phyloP scores from a whole-genome alignment of 306 rosid species.

The Lupinus albus region DNA sequence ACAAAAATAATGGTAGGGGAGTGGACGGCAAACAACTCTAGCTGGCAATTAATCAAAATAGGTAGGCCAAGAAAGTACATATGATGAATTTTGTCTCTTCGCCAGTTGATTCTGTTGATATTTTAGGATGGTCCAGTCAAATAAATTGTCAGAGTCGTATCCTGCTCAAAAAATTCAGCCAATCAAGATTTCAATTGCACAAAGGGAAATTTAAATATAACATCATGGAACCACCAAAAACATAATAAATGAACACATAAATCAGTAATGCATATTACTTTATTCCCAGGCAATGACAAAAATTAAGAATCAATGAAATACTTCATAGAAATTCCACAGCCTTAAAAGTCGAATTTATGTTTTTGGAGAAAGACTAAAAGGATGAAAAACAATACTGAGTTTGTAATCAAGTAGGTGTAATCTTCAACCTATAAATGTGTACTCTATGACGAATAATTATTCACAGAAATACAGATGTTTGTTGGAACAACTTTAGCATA shows the following conservation, averaged over 20 bases:
- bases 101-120: slow-evolving; percentile 56
- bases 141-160: slow-evolving; percentile 61
- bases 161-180: slow-evolving; percentile 56
- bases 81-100: slow-evolving; percentile 46
- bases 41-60: slow-evolving; percentile 9
- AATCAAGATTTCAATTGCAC: slow-evolving; percentile 27
- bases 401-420: slow-evolving; percentile 17
- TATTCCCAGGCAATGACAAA: slow-evolving; percentile 8
- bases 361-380: slow-evolving; percentile 6
- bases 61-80: slow-evolving; percentile 30
- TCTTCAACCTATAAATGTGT: slow-evolving; percentile 19
- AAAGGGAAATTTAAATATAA: slow-evolving; percentile 23
- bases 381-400: slow-evolving; percentile 22
- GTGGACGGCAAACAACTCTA: background rate
- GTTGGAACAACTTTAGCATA: slow-evolving; percentile 23
- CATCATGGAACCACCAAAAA: slow-evolving; percentile 25
- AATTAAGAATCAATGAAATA: slow-evolving; percentile 16
- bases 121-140: slow-evolving; percentile 86
- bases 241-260: slow-evolving; percentile 9
- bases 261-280: slow-evolving; percentile 15
- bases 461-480: slow-evolving; percentile 13
- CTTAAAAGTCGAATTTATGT: slow-evolving; percentile 15
- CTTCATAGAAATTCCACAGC: slow-evolving; percentile 23
- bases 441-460: slow-evolving; percentile 12
- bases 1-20: background rate